Conservation (phyloP, 495 filamentous ascomycete genomes). For the Oidiodendron maius region DNA sequence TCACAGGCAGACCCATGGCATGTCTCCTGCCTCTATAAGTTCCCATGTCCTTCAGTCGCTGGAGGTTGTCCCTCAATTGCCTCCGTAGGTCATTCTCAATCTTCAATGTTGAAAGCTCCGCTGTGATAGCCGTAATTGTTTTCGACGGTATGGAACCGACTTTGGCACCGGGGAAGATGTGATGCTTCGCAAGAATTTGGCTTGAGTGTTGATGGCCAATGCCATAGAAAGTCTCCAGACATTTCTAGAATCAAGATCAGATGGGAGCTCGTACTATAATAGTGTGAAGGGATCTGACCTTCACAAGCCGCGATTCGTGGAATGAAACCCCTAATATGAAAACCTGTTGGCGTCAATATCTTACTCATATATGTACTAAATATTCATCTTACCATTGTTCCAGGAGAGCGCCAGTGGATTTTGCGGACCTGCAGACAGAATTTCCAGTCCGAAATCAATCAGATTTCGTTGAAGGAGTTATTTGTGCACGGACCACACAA, state of each 20-base stretch:
- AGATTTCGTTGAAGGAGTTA: constrained; percentile 2
- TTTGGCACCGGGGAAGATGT: constrained; percentile 75
- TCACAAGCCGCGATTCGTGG: constrained; percentile 72
- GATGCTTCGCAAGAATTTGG: constrained; percentile 77
- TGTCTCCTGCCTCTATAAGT: constrained; percentile 85
- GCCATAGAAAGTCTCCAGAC: constrained; percentile 84
- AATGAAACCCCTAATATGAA: constrained; percentile 84
- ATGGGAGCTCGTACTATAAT: not conserved
- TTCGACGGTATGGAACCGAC: constrained; percentile 64
- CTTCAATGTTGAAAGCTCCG: constrained; percentile 82
- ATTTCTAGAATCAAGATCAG: constrained; percentile 49
- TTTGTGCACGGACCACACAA: constrained; percentile 4
- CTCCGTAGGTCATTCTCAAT: constrained; percentile 85
- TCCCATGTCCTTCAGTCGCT: constrained; percentile 82
- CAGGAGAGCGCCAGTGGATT: not conserved
- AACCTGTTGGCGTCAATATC: too few species aligned
- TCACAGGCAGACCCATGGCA: constrained; percentile 79
- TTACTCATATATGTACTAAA: not conserved
- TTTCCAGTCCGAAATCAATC: not conserved
- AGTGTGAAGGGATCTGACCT: constrained; percentile 37
- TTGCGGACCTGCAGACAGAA: not conserved
- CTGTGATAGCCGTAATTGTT: constrained; percentile 71
- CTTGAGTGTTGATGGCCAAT: constrained; percentile 66
- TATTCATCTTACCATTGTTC: constrained; percentile 28
- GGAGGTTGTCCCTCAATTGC: constrained; percentile 76